phyloP scores from a whole-genome alignment of 306 rosid species.

The Prunus salicina region DNA sequence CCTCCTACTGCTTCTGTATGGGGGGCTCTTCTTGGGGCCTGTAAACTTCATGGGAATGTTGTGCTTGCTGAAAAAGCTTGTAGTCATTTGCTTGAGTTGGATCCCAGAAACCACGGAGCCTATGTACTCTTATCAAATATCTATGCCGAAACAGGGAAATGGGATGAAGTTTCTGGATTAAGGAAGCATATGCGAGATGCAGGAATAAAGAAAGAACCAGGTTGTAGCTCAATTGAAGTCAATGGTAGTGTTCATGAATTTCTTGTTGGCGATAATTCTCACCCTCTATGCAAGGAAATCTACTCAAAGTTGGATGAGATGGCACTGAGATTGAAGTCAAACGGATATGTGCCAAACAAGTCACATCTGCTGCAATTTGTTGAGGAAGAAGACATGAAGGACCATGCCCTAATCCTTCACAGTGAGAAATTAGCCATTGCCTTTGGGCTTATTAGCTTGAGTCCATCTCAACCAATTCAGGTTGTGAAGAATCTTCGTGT shows the following conservation, averaged over 20 bases:
- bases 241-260: slow-evolving; percentile 48
- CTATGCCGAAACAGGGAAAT: slow-evolving; percentile 52
- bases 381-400: slow-evolving; percentile 58
- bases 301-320: slow-evolving; percentile 59
- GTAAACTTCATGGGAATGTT: slow-evolving; percentile 48
- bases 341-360: slow-evolving; percentile 50
- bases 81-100: slow-evolving; percentile 47
- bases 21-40: slow-evolving; percentile 61
- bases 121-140: slow-evolving; percentile 57
- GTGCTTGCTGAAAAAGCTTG: slow-evolving; percentile 56
- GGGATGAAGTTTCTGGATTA: slow-evolving; percentile 59
- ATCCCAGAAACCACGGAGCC: slow-evolving; percentile 61
- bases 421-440: slow-evolving; percentile 64
- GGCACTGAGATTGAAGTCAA: slow-evolving; percentile 38
- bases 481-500: slow-evolving; percentile 67
- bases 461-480: slow-evolving; percentile 51
- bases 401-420: slow-evolving; percentile 51
- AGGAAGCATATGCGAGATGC: slow-evolving; percentile 58
- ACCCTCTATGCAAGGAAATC: slow-evolving; percentile 41
- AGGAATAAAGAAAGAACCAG: slow-evolving; percentile 56
- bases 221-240: slow-evolving; percentile 56
- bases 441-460: slow-evolving; percentile 50
- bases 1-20: slow-evolving; percentile 47
- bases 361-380: slow-evolving; percentile 48
- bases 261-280: slow-evolving; percentile 53